Evolutionary conservation across 176 grass and related monocot genomes (phyloP), one percentile per base, ranked within the genome.

Genomic region (Microstegium vimineum): DNA sequence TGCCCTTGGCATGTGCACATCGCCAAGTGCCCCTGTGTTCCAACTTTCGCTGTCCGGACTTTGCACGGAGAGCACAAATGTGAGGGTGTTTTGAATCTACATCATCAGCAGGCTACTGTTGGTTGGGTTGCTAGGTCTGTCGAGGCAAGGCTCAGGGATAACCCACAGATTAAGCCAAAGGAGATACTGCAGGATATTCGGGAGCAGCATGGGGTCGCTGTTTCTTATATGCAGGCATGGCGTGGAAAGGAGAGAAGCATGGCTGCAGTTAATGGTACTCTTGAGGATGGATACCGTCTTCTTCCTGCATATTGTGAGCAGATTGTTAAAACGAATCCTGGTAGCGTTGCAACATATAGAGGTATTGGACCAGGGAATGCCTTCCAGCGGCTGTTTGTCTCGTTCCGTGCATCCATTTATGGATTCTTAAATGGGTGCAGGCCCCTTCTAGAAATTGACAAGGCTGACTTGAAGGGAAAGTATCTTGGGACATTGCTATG

Each of bases 171-270:
- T 84, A 98, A 98, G 73, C 96, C 96, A 10, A 98, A 98, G 85
- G 96, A 98, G 62, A 98, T 98, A 84, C 82, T 98, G 89, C 95
- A 98, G 79, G 95, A 93, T 82, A 98, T 95, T 33, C 84, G 56
- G 23, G 95, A 98, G 45, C 90, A 98, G 78, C 95, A 98, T 89
- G 95, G 95, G 28, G 87, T 98, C 3, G 95, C 95, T 22, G 92
- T 98, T 35, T 95, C 92, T 67, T 98, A 98, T 76, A 98, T 98
- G 96, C 96, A 98, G 73, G 96, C 96, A 52, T 95, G 96, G 91
- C 93, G 96, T 60, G 96, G 96, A 68, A 98, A 98, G 62, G 96
- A 95, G 91, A 88, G 96, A 77, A 98, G 96, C 77, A 93, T 98
- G 91, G 93, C 96, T 77, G 85, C 90, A 27, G 86, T 98, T 64